A percentile compares a stretch with the other conserved stretches of the same genome.
These are phyloP conservation scores for Ilyonectria robusta DNA, from an alignment of 2,329 filamentous ascomycete species.

Conservation along the genomic window DNA sequence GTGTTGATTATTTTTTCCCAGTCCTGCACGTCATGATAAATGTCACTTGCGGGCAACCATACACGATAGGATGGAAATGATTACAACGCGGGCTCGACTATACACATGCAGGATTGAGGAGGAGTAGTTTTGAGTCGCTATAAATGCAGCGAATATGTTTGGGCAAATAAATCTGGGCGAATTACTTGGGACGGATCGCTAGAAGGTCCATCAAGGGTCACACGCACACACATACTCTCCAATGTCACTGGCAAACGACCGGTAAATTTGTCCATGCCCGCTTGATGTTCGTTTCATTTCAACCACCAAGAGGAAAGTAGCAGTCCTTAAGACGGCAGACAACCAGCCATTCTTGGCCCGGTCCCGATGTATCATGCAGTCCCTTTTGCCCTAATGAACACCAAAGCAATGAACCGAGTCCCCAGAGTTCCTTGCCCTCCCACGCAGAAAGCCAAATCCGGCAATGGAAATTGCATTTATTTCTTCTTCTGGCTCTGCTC, in stretches of 20 bases:
- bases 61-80: constrained; percentile 5
- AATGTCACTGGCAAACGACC: constrained; percentile 41
- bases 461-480: constrained; percentile 65
- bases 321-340: constrained; percentile 62
- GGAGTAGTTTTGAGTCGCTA: too few species aligned
- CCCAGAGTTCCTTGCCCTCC: constrained; percentile 54
- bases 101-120: not conserved
- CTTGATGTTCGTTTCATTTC: constrained; percentile 61
- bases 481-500: constrained; percentile 80
- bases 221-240: constrained; percentile 9
- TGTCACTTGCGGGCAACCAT: constrained; percentile 6
- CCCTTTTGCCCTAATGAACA: constrained; percentile 67
- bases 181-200: constrained; percentile 1
- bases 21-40: constrained; percentile 48
- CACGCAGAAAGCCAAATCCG: constrained; percentile 53
- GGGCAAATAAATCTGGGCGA: not conserved
- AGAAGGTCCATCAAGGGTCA: not conserved
- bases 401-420: constrained; percentile 66
- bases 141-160: too few species aligned
- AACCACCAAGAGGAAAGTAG: constrained; percentile 61
- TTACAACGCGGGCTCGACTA: not conserved
- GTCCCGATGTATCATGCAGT: constrained; percentile 63
- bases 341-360: constrained; percentile 57
- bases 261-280: constrained; percentile 45
- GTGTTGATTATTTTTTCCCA: constrained; percentile 44